Evolutionary conservation across 768 basidiomycete species (phyloP).

Genomic region (Sistotremastrum suecicum): DNA sequence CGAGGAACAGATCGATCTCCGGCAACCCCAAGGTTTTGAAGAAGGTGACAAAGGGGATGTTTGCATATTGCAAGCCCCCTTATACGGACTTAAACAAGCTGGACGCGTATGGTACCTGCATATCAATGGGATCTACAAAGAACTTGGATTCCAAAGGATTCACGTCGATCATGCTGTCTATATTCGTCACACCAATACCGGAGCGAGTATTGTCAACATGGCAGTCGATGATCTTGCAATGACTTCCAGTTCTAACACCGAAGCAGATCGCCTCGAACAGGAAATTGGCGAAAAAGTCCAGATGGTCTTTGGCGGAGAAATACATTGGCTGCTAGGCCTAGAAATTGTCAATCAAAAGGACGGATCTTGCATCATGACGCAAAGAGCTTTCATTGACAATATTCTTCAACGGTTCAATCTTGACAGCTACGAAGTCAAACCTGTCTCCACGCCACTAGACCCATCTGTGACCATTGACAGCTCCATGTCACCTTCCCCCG

Average conservation of each 20-base stretch:
- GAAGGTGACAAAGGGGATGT: too few relatives aligned
- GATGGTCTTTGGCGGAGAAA: too few relatives aligned
- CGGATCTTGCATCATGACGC: conserved; percentile 5
- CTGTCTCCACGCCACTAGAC: conserved; percentile 5
- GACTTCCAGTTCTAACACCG: conserved; percentile 5
- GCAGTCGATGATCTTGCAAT: conserved; percentile 22
- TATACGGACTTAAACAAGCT: conserved; percentile 26
- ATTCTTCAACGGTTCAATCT: conserved; percentile 6
- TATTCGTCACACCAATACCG: conserved; percentile 3
- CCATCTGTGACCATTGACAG: too few relatives aligned
- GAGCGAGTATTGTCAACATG: conserved; percentile 16
- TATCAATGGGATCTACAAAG: conserved; percentile 14
- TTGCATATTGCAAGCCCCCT: conserved; percentile 10
- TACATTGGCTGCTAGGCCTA: too few relatives aligned
- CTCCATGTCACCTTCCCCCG: too few relatives aligned
- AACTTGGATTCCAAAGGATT: conserved; percentile 18
- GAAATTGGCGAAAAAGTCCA: too few relatives aligned
- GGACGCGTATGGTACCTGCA: conserved; percentile 22
- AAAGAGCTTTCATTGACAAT: conserved; percentile 6
- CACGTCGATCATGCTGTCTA: conserved; percentile 23
- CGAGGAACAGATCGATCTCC: conserved; percentile 16
- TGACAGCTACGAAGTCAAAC: not conserved
- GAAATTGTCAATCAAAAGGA: conserved; percentile 16
- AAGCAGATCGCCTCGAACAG: conserved; percentile 12
- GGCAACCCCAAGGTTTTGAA: too few relatives aligned